Evolutionary conservation across 176 grass and related monocot species (phyloP).

Genomic region (Paspalum notatum): DNA sequence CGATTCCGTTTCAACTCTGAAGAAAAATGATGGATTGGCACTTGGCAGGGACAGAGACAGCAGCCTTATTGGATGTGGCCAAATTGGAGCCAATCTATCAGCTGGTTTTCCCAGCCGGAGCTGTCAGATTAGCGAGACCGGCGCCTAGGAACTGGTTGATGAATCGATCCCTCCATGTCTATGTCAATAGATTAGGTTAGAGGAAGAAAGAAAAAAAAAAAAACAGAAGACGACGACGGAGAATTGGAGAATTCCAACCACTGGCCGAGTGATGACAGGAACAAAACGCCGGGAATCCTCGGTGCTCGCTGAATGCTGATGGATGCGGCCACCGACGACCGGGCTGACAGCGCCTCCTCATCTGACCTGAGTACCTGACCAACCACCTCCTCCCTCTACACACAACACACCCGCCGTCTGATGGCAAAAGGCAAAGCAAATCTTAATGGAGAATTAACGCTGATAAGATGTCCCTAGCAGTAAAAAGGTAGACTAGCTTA

Average conservation of each 20-base stretch:
- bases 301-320: background rate
- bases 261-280: background rate
- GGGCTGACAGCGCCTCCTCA: conserved; percentile 12
- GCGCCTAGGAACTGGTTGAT: no score
- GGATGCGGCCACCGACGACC: conserved; percentile 9
- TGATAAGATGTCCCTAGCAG: background rate
- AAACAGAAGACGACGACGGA: background rate
- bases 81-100: background rate
- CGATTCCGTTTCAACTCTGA: background rate
- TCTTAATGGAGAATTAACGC: background rate
- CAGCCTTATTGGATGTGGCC: background rate
- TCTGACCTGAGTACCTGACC: conserved; percentile 33
- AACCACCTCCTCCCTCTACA: background rate
- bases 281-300: conserved; percentile 34
- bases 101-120: no score
- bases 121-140: no score
- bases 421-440: background rate
- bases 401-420: background rate
- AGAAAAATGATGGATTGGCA: no score
- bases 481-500: no score
- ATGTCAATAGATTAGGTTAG: background rate
- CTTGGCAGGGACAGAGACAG: conserved; percentile 43
- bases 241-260: conserved; percentile 17
- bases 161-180: conserved; percentile 8
- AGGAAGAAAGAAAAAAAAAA: background rate